Evolutionary conservation across 1,139 yeast genomes (phyloP).

Genomic region (Saccharomyces hybrid): DNA sequence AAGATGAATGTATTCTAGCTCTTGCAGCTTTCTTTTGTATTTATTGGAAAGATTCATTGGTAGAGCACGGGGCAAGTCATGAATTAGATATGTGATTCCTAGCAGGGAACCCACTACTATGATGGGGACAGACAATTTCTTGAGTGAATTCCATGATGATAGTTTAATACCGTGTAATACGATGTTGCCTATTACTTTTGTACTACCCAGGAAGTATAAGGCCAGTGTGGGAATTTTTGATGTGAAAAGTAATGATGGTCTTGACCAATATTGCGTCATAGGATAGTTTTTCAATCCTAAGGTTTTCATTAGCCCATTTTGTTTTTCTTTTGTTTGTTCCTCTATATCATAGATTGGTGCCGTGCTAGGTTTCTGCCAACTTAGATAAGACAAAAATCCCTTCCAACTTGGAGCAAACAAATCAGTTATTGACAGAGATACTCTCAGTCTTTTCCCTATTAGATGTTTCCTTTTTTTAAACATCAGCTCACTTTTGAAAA

Average conservation of each 20-base stretch:
- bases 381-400: conserved; percentile 38
- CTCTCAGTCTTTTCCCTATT: conserved; percentile 50
- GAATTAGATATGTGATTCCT: conserved; percentile 57
- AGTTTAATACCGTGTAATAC: conserved; percentile 32
- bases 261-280: conserved; percentile 24
- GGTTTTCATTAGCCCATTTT: background rate
- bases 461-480: conserved; percentile 67
- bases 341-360: conserved; percentile 3
- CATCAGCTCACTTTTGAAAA: conserved; percentile 76
- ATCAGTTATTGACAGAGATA: conserved; percentile 57
- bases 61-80: conserved; percentile 83
- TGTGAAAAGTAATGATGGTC: conserved; percentile 31
- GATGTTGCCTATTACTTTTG: conserved; percentile 28
- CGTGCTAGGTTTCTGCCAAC: conserved; percentile 23
- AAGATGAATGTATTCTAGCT: conserved; percentile 65
- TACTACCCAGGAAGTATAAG: conserved; percentile 33
- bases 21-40: conserved; percentile 53
- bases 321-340: background rate
- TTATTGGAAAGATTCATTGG: conserved; percentile 77
- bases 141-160: conserved; percentile 31
- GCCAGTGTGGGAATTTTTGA: conserved; percentile 31
- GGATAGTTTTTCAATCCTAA: conserved; percentile 24
- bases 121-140: conserved; percentile 33
- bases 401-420: conserved; percentile 70
- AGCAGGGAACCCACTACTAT: conserved; percentile 48